Evolutionary conservation across 2,329 filamentous ascomycete genomes (phyloP), one percentile per base, ranked within the genome.

Genomic region (Pseudocercospora vitis): DNA sequence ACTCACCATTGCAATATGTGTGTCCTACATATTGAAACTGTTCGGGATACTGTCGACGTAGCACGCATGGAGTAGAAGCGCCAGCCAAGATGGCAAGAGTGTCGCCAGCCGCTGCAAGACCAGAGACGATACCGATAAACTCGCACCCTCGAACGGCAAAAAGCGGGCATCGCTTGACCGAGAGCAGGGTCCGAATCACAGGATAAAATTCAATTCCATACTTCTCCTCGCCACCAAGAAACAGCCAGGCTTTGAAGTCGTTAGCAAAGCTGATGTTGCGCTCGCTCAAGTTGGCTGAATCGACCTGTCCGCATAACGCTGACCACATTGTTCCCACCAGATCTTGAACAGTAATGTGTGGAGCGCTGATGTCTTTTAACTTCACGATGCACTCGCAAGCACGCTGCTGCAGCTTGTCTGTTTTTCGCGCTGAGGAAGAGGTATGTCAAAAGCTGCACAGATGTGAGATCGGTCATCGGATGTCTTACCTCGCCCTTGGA

Each of bases 321-420:
- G 37, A 42, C 37, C 21, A 42, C 19, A 42, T 42, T 18, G 21
- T 35, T 9, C 45, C 9, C 11, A 11, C 28, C n/a, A 32, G 21
- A 4, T 24, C 28, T n/a, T 8, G n/a, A 4, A 35, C 19, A 1
- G 45, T 23, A 9, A 16, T 4, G 45, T 18, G 18, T 23, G 31
- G 14, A 14, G 28, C 7, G 16, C 28, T 16, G 8, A 7, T 23
- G 3, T 9, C 3, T 11, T 23, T 31, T 8, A 48, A 23, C 16
- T 48, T 48, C 19, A 48, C 19, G 28, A 48, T 16, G n/a, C 45
- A 48, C 8, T 48, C 45, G 45, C 45, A 48, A 4, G 31, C 19
- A 7, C 29, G 45, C 29, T 48, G 45, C 29, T 48, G 29, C 6
- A 48, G 29, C 9, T 11, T 31, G 12, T 48, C 29, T 18, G 35